Conservation (phyloP, 2,329 filamentous ascomycete species). For the Penicillium rolfsii region DNA sequence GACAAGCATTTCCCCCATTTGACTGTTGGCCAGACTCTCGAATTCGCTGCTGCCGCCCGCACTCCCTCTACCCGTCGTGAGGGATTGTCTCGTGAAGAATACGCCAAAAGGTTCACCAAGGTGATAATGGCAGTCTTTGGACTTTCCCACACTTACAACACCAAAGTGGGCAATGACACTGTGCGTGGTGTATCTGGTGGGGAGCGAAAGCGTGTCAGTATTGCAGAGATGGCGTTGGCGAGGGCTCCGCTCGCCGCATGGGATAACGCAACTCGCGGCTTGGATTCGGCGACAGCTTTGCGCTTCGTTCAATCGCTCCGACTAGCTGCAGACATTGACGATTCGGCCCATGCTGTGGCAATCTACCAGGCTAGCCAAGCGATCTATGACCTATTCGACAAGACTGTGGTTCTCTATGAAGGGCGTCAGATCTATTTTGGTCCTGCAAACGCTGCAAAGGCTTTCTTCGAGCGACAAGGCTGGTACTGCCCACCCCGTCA, state of each 20-base stretch:
- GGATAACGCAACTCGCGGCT: constrained; percentile 51
- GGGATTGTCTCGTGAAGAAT: constrained; percentile 39
- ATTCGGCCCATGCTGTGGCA: constrained; percentile 53
- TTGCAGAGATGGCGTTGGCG: constrained; percentile 56
- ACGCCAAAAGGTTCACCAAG: constrained; percentile 45
- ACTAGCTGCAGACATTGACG: constrained; percentile 49
- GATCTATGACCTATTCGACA: constrained; percentile 63
- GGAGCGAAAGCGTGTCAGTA: constrained; percentile 62
- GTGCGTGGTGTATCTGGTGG: constrained; percentile 63
- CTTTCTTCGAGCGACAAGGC: constrained; percentile 69
- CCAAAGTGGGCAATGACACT: constrained; percentile 55
- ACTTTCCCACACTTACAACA: constrained; percentile 52
- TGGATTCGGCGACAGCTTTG: constrained; percentile 56
- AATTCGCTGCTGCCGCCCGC: constrained; percentile 70
- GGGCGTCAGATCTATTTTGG: constrained; percentile 77
- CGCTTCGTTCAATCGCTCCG: constrained; percentile 56
- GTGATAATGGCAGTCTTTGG: constrained; percentile 49
- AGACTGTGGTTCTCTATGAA: constrained; percentile 70
- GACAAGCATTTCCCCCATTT: constrained; percentile 70
- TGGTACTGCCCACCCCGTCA: constrained; percentile 66
- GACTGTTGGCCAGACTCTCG: constrained; percentile 73
- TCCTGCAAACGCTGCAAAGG: constrained; percentile 58
- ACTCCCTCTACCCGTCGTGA: constrained; percentile 42
- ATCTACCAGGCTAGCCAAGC: constrained; percentile 55
- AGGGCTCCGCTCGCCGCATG: constrained; percentile 48